Evolutionary conservation across 2,329 filamentous ascomycete species (phyloP).

Genomic region (Blumeriella jaapii): DNA sequence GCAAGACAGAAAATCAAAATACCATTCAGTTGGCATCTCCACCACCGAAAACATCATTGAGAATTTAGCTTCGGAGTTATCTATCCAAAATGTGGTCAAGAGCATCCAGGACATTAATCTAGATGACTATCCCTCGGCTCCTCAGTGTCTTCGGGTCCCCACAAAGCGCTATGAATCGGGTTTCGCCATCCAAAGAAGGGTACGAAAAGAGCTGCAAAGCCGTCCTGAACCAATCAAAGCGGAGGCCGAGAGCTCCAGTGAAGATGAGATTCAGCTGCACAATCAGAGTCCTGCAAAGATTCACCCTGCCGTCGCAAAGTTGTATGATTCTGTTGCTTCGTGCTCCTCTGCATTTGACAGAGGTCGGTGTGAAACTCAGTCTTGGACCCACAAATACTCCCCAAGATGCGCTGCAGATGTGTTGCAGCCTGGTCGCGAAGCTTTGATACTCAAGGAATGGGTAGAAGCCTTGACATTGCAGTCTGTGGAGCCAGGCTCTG

Average conservation of each 20-base stretch:
- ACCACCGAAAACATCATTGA: constrained; percentile 22
- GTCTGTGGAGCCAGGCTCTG: constrained; percentile 54
- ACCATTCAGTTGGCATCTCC: constrained; percentile 18
- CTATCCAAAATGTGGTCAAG: constrained; percentile 12
- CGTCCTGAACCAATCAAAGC: constrained; percentile 4
- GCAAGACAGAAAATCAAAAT: constrained; percentile 22
- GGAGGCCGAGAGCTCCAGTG: constrained; percentile 20
- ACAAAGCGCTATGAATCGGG: constrained; percentile 47
- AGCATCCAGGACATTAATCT: constrained; percentile 18
- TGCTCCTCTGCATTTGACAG: constrained; percentile 70
- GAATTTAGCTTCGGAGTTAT: constrained; percentile 14
- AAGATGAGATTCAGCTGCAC: constrained; percentile 28
- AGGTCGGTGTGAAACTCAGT: constrained; percentile 57
- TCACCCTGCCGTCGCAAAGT: constrained; percentile 47
- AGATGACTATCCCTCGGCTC: constrained; percentile 31
- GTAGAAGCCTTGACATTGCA: constrained; percentile 64
- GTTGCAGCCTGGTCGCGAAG: constrained; percentile 63
- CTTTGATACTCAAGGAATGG: constrained; percentile 67
- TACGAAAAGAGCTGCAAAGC: constrained; percentile 35
- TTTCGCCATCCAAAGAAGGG: constrained; percentile 37
- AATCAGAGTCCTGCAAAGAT: constrained; percentile 5
- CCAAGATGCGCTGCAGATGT: constrained; percentile 59
- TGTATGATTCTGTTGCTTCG: constrained; percentile 48
- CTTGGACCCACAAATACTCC: constrained; percentile 80
- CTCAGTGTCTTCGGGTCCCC: constrained; percentile 42